Conservation (phyloP, 768 basidiomycete species). For the Leccinum broughii region DNA sequence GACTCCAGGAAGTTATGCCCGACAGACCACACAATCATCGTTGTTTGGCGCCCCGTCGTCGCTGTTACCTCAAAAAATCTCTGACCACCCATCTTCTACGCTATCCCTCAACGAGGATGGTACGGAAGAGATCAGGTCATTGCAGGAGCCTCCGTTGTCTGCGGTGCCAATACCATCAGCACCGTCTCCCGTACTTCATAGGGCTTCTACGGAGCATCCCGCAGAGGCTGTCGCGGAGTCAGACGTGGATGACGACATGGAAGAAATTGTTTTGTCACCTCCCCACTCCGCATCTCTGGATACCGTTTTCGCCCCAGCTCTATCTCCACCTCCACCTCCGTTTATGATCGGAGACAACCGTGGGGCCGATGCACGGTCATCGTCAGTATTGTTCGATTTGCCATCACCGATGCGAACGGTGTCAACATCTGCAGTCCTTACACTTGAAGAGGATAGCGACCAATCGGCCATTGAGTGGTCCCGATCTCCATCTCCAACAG, state of each 20-base stretch:
- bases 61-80: constrained; percentile 21
- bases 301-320: not conserved
- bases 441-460: constrained; percentile 23
- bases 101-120: not conserved
- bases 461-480: constrained; percentile 38
- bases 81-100: not conserved
- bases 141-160: constrained; percentile 8
- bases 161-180: constrained; percentile 4
- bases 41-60: constrained; percentile 42
- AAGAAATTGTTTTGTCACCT: constrained; percentile 29
- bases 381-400: constrained; percentile 6
- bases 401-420: constrained; percentile 16
- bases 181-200: constrained; percentile 3
- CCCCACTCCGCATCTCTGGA: constrained; percentile 3
- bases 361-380: constrained; percentile 5
- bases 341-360: constrained; percentile 16
- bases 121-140: not conserved
- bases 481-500: constrained; percentile 38
- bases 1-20: constrained; percentile 12
- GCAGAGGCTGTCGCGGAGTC: constrained; percentile 8
- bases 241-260: constrained; percentile 41
- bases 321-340: constrained; percentile 17
- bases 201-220: not conserved
- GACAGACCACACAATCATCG: constrained; percentile 20
- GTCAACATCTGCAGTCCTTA: not conserved